Evolutionary conservation across 2,329 filamentous ascomycete genomes (phyloP).

Genomic region (Aspergillus puulaauensis): DNA sequence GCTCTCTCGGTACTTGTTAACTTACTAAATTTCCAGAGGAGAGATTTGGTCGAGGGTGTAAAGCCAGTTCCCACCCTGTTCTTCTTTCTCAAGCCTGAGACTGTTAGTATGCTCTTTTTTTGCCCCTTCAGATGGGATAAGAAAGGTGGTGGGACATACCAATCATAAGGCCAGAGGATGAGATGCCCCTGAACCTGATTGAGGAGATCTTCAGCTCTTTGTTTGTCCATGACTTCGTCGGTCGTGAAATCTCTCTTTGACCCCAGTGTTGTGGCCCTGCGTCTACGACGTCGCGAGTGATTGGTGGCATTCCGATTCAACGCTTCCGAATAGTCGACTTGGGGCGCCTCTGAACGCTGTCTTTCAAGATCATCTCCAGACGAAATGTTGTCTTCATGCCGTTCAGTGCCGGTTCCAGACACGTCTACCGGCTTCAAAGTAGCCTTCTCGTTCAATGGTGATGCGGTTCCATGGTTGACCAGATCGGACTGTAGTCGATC

Average conservation of each 20-base stretch:
- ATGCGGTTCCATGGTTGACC: constrained; percentile 30
- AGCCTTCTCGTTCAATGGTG: constrained; percentile 46
- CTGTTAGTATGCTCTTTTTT: constrained; percentile 12
- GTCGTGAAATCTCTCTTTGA: constrained; percentile 52
- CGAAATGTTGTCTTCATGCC: constrained; percentile 24
- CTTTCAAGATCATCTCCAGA: constrained; percentile 33
- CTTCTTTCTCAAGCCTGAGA: constrained; percentile 74
- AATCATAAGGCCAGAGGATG: constrained; percentile 93
- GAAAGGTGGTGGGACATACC: constrained; percentile 49
- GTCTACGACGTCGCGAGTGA: constrained; percentile 38
- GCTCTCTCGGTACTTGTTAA: constrained; percentile 2
- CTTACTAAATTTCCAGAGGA: constrained; percentile 85
- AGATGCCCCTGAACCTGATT: constrained; percentile 82
- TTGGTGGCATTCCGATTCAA: constrained; percentile 38
- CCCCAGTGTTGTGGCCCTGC: constrained; percentile 46
- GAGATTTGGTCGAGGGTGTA: constrained; percentile 96
- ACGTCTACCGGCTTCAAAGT: constrained; percentile 31
- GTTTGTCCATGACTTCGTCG: constrained; percentile 73
- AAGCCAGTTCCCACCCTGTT: constrained; percentile 91
- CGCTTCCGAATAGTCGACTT: constrained; percentile 42
- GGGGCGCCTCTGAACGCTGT: constrained; percentile 28
- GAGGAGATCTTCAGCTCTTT: constrained; percentile 79
- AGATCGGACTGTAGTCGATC: constrained; percentile 34
- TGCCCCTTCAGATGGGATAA: not conserved
- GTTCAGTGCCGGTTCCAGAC: constrained; percentile 21